Base-by-base conservation (phyloP, 495 filamentous ascomycete genomes). In the Hyaloscypha finlandica region DNA sequence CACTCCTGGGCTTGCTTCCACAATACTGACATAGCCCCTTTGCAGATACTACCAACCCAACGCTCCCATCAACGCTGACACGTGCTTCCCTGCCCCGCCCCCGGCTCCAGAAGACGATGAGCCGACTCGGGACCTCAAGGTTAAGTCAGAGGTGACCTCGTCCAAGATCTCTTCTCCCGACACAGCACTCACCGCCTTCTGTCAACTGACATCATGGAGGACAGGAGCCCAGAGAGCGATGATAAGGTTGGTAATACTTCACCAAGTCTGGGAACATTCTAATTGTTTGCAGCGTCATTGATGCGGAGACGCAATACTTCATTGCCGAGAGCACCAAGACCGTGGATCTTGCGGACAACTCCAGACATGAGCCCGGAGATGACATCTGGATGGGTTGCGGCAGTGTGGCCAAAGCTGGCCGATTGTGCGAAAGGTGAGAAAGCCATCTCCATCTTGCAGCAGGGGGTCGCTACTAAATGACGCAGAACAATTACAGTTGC, bases 111-210 rank as follows among this genome's bases (percentile, higher is more conserved):
- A n/a, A 12, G 67, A 64, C 30, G 53, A 68, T 29, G 31, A 75
- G 73, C 12, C 68, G 70, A 9, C 61, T 66, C 61, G 75, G 68
- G 76, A 83, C 62, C 67, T 75, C 12, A 74, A 76, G 4, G 73
- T 82, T 42, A 82, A 74, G 6, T 84, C 83, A 4, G 78, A 80
- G 65, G 79, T 81, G 6, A 82, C 84, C 48, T 67, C 84, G 16
- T 80, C 79, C n/a, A 81, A 83, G 8, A 65, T 84, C 33, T 68
- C 71, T 3, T 83, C 83, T 19, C 72, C 76, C 6, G 90, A 91
- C 72, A 79, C 84, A 3, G 85, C 84, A n/a, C 77, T 92, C 22
- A 87, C 84, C 0, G 86, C 85, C 0, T 82, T 91, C 69, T 83
- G 88, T 25, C 88, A 90, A 71, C 76, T 91, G 25, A 87, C 68